These are phyloP conservation scores for Salix brachista DNA, from an alignment of 345 rosid genomes.

Conservation along the genomic window DNA sequence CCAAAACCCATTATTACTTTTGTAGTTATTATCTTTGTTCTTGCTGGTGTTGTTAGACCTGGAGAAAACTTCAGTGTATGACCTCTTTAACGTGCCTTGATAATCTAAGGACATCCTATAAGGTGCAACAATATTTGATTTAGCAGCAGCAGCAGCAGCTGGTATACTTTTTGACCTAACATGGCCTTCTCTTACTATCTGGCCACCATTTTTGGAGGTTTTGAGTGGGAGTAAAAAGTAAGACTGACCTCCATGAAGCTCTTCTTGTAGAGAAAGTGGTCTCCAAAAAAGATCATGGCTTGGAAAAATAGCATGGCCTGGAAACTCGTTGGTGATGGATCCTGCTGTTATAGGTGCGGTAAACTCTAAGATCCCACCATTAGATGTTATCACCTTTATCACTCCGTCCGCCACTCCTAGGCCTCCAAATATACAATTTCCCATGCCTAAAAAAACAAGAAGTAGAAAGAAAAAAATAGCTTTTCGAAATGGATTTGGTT, in stretches of 20 bases:
- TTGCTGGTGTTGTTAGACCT: conserved; percentile 11
- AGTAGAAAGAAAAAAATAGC: not conserved
- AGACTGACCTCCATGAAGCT: conserved; percentile 47
- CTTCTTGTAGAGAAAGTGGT: conserved; percentile 44
- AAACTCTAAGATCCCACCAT: conserved; percentile 64
- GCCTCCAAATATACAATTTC: conserved; percentile 80
- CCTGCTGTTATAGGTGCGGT: conserved; percentile 53
- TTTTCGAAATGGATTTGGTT: not conserved
- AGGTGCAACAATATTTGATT: conserved; percentile 34
- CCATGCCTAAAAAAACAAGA: conserved; percentile 36
- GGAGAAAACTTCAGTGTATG: conserved; percentile 59
- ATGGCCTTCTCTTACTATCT: conserved; percentile 47
- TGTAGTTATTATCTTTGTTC: not conserved
- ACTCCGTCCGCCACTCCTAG: conserved; percentile 39
- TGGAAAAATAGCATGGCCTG: conserved; percentile 57
- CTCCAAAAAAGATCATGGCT: conserved; percentile 46
- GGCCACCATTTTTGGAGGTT: conserved; percentile 11
- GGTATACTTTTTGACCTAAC: conserved; percentile 66
- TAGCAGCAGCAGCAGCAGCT: not conserved
- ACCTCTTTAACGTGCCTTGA: conserved; percentile 53
- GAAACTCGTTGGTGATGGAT: conserved; percentile 47
- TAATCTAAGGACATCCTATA: conserved; percentile 64
- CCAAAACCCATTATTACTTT: conserved; percentile 45
- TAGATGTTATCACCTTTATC: conserved; percentile 49
- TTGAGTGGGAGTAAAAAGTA: conserved; percentile 55